Percentiles rank a stretch among this genome's conserved stretches.
phyloP scores from a whole-genome alignment of 176 grass and related monocot species.

The Bothriochloa decipiens region DNA sequence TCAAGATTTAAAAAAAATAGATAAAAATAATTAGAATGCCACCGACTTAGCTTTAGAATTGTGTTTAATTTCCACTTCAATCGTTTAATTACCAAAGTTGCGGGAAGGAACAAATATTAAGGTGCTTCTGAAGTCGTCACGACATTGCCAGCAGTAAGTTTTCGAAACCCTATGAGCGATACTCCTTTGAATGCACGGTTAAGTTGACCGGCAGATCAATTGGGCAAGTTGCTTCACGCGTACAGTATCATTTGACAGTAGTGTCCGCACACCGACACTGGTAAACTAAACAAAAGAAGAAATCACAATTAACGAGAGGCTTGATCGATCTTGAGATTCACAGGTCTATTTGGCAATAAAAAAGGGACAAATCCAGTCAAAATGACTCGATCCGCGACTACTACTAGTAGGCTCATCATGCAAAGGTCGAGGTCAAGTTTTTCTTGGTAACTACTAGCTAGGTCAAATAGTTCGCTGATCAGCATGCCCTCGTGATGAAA shows the following conservation, averaged over 20 bases:
- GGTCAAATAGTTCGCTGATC: background rate
- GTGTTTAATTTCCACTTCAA: background rate
- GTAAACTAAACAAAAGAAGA: background rate
- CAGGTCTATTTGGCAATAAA: background rate
- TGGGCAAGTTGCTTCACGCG: constrained; percentile 3
- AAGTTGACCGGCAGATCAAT: background rate
- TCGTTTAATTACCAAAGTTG: no score
- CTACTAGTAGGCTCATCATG: background rate
- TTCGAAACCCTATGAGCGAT: background rate
- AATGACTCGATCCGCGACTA: background rate
- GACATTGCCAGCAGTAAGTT: background rate
- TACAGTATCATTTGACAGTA: background rate
- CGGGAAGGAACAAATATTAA: background rate
- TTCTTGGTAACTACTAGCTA: background rate
- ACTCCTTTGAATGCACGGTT: background rate
- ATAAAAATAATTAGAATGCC: background rate
- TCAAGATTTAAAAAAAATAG: no score
- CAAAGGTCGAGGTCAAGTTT: background rate
- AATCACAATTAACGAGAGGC: background rate
- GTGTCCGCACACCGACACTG: background rate
- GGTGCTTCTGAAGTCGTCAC: background rate
- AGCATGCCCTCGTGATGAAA: background rate
- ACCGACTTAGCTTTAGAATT: background rate
- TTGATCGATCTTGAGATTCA: background rate
- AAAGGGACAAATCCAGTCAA: background rate